phyloP scores from a whole-genome alignment of 2,329 filamentous ascomycete species.

The Colletotrichum sp. region DNA sequence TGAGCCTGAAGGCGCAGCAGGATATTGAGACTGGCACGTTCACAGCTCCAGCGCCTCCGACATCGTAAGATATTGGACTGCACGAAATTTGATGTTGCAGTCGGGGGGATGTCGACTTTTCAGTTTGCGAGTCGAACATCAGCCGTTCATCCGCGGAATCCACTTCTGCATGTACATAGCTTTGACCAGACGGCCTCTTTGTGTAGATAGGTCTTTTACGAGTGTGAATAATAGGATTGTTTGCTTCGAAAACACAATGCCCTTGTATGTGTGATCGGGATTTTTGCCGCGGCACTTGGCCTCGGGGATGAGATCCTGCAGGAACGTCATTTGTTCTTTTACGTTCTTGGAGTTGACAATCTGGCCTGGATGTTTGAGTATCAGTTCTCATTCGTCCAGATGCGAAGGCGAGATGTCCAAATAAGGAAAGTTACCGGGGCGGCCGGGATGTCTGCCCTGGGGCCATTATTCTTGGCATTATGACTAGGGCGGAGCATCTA shows the following conservation, averaged over 20 bases:
- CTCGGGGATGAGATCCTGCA: neutral
- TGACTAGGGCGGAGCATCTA: rapidly evolving
- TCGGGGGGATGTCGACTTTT: neutral
- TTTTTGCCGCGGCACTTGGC: neutral
- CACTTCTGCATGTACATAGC: neutral
- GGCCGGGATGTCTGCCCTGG: neutral
- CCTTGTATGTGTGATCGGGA: neutral
- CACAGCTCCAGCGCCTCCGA: neutral
- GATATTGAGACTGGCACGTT: constrained; percentile 19
- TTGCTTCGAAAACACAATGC: neutral
- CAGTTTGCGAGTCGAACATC: neutral
- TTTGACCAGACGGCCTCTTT: neutral
- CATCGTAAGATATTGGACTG: neutral
- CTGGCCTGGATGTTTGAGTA: neutral
- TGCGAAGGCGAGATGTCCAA: neutral
- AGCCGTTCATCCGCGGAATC: neutral
- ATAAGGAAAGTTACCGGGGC: neutral
- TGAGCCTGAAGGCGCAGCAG: constrained; percentile 19
- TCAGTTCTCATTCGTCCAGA: neutral
- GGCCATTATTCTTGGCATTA: neutral
- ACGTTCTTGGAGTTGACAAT: neutral
- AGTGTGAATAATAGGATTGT: neutral
- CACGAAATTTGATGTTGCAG: neutral
- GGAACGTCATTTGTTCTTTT: neutral
- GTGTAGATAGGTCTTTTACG: neutral